Base-by-base conservation (phyloP, 2,329 filamentous ascomycete species). In the Aspergillus spinulosporus region DNA sequence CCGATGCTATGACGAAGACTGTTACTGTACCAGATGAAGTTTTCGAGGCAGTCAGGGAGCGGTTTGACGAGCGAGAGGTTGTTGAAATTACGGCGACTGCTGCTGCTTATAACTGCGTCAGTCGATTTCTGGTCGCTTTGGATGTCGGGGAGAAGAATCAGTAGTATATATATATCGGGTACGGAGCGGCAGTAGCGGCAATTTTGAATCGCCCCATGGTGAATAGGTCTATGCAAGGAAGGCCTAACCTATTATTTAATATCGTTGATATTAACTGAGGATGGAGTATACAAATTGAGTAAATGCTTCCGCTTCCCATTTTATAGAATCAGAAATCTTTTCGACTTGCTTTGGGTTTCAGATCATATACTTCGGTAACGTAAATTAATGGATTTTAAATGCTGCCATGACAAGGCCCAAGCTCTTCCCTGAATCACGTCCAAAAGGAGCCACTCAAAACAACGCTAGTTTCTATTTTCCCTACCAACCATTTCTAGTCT, bases 51-150 rank as follows among this genome's bases (percentile, higher is more conserved):
- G 62, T 95, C 62, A 87, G 81, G 74, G 70, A 61, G 9, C 67
- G 81, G 36, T 92, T 92, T 63, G 79, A 69, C 26, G 88, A 92
- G 59, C 80, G 82, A 66, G 88, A 92, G 74, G 79, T 93, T 50
- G 88, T 95, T 11, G 91, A 95, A 77, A 82, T 94, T 60, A 92
- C 89, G 44, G 84, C 88, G 34, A 92, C 88, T 21, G 83, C 90
- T 54, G 89, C 88, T 9, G 85, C 84, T 54, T 95, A 95, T 71
- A 95, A 95, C 70, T 92, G 89, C 68, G 90, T 95, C 12, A 92
- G 88, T 71, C 82, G 90, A 31, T 92, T 95, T 64, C 72, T 95
- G 63, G 90, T 95, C 15, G 90, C 90, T 12, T 72, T 96, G 54
- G 87, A 95, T 76, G 89, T 76, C 52, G 75, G 73, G 6, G 75